Evolutionary conservation across 257 asterid species (phyloP), one percentile per base, ranked within the genome.

Genomic region (Osmanthus fragrans): DNA sequence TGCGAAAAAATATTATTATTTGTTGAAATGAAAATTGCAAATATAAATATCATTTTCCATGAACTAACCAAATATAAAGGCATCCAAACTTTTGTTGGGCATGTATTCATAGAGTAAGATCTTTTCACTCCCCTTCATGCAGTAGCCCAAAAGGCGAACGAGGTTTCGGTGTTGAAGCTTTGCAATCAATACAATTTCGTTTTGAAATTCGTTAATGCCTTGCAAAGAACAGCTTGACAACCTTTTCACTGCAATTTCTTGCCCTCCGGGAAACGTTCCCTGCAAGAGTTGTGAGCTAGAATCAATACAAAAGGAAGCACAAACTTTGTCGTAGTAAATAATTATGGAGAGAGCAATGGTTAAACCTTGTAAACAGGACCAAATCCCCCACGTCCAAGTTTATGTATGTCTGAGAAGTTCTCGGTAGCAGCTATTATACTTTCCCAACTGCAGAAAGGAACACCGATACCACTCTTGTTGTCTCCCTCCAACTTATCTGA

Each of bases 331-430:
- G 3, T n/a, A 58, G 66, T 3, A n/a, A 21, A 58, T 4, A 10
- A 21, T 21, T n/a, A 58, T n/a, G 32, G 32, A 58, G 4, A 58
- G 23, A 58, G 21, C 29, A 3, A 7, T n/a, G 8, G 29, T 23
- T n/a, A 47, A 21, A 58, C 66, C 66, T 80, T 86, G 77, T 81
- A 88, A 73, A 88, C 89, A 60, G 79, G 83, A 56, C 92, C 92
- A 69, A 88, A 88, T 39, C 90, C 89, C 60, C 92, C 92, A 19
- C 83, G 84, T 5, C 90, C 90, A 30, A 88, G 80, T 75, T 85
- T 88, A 3, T 23, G 66, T 58, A 11, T 30, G 7, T 83, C 88
- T 9, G 90, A 86, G 58, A 88, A 88, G 27, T 86, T 86, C 58
- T 80, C 83, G 25, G 90, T 88, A 0, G 86, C 88, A 34, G 71